Evolutionary conservation across 2,329 filamentous ascomycete genomes (phyloP).

Genomic region (Epichloe sylvatica): DNA sequence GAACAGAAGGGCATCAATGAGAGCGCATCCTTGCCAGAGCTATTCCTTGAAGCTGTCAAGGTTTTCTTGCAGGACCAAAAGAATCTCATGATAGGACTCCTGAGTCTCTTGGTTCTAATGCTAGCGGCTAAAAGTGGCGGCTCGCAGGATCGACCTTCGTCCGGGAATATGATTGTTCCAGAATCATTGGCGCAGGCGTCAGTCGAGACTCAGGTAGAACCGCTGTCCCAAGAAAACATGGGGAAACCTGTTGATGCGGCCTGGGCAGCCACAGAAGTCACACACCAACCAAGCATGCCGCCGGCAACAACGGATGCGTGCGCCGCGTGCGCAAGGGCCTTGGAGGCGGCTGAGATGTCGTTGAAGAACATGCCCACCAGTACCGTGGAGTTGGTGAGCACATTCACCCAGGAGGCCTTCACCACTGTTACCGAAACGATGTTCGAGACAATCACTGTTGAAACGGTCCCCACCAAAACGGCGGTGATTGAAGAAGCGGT

Average conservation of each 20-base stretch:
- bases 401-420: conserved; percentile 10
- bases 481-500: conserved; percentile 4
- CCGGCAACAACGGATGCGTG: conserved; percentile 11
- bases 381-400: conserved; percentile 1
- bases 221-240: not conserved
- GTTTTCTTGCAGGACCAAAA: conserved; percentile 44
- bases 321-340: conserved; percentile 9
- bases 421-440: conserved; percentile 20
- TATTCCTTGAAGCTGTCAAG: conserved; percentile 38
- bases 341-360: conserved; percentile 2
- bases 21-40: conserved; percentile 36
- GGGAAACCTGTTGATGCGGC: conserved; percentile 7
- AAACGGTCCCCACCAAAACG: conserved; percentile 7
- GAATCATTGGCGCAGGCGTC: not conserved
- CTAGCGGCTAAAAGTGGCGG: conserved; percentile 27
- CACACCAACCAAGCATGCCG: conserved; percentile 1
- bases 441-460: conserved; percentile 5
- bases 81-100: conserved; percentile 42
- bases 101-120: conserved; percentile 39
- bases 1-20: conserved; percentile 19
- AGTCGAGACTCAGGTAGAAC: not conserved
- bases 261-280: conserved; percentile 15
- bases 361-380: conserved; percentile 1
- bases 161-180: not conserved
- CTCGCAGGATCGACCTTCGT: conserved; percentile 6